Evolutionary conservation across 108 stramenopile genomes (phyloP).

Genomic region (Cyclotella distinguenda): DNA sequence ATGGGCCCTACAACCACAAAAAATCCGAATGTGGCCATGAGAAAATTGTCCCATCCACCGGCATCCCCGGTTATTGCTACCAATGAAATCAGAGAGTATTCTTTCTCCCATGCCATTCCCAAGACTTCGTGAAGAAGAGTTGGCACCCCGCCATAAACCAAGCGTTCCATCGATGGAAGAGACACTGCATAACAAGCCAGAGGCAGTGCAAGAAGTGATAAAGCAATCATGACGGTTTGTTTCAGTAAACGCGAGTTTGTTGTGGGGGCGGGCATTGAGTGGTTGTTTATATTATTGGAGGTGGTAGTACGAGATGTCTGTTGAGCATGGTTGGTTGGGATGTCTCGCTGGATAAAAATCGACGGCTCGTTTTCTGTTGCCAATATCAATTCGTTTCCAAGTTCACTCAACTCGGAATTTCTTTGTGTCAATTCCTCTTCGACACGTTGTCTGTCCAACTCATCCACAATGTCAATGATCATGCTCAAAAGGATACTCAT

Average conservation of each 20-base stretch:
- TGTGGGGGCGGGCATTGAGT: conserved; percentile 27
- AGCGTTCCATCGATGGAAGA: conserved; percentile 73
- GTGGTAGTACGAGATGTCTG: background rate
- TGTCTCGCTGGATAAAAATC: background rate
- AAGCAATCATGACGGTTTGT: conserved; percentile 20
- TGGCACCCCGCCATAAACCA: conserved; percentile 73
- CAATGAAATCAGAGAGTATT: conserved; percentile 69
- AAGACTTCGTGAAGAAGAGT: conserved; percentile 71
- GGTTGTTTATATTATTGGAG: background rate
- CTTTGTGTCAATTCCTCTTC: conserved; percentile 23
- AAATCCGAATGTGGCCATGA: conserved; percentile 81
- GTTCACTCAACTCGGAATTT: conserved; percentile 4
- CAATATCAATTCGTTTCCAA: background rate
- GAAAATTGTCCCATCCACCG: conserved; percentile 75
- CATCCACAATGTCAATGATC: conserved; percentile 65
- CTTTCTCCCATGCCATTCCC: conserved; percentile 66
- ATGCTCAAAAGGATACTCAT: conserved; percentile 73
- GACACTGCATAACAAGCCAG: conserved; percentile 57
- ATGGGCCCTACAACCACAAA: conserved; percentile 52
- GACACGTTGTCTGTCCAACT: conserved; percentile 20
- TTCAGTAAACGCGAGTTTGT: conserved; percentile 42
- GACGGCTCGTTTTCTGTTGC: background rate
- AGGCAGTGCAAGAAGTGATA: conserved; percentile 11
- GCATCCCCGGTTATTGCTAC: conserved; percentile 78
- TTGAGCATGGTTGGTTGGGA: background rate